Evolutionary conservation across 306 rosid genomes (phyloP).

Genomic region (Hippophae gyantsensis): DNA sequence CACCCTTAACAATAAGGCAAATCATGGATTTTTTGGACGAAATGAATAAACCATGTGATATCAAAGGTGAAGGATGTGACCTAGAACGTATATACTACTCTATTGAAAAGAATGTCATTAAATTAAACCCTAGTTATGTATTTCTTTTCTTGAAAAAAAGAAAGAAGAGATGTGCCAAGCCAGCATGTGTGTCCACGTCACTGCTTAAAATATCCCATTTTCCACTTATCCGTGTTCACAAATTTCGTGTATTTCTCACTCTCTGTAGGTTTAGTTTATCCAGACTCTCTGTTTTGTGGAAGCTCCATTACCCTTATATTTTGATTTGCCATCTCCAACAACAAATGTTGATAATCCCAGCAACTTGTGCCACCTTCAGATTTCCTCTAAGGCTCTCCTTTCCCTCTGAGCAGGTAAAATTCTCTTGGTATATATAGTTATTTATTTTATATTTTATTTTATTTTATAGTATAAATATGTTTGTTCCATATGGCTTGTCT

Average conservation of each 20-base stretch:
- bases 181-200: no score
- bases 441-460: not conserved
- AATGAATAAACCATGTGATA: no score
- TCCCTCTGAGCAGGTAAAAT: not conserved
- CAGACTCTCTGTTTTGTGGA: not conserved
- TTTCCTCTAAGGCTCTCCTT: slow-evolving; percentile 6
- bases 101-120: no score
- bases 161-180: no score
- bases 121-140: no score
- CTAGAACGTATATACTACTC: no score
- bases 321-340: not conserved
- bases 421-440: not conserved
- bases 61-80: no score
- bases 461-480: not conserved
- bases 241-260: not conserved
- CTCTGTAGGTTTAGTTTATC: not conserved
- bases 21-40: no score
- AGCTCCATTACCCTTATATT: not conserved
- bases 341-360: slow-evolving; percentile 6
- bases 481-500: not conserved
- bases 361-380: slow-evolving; percentile 4
- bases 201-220: not conserved
- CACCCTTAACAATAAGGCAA: no score
- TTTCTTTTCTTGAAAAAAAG: no score
- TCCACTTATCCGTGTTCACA: not conserved